Evolutionary conservation across 2,329 filamentous ascomycete species (phyloP).

Genomic region (Eurotiales sp.): DNA sequence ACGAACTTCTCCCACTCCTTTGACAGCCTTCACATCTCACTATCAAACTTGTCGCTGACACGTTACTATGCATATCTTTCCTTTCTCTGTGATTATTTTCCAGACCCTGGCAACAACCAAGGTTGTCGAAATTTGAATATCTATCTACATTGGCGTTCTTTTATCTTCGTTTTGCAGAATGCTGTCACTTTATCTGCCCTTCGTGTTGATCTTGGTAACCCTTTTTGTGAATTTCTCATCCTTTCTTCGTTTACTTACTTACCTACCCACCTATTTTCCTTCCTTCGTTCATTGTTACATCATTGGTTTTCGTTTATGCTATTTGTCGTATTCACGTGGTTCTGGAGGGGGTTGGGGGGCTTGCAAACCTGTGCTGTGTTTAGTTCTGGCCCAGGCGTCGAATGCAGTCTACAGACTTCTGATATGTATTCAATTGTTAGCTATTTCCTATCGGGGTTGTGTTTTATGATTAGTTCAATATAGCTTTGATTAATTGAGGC

Average conservation of each 20-base stretch:
- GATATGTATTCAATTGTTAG: constrained; percentile 1
- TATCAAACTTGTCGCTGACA: not conserved
- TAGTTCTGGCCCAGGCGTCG: not conserved
- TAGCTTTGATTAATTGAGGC: not conserved
- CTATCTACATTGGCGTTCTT: constrained; percentile 20
- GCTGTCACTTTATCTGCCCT: constrained; percentile 11
- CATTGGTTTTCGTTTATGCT: not conserved
- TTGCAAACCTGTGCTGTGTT: not conserved
- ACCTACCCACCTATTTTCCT: not conserved
- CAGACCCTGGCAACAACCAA: constrained; percentile 1
- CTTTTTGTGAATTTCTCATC: constrained; percentile 8
- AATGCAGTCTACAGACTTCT: not conserved
- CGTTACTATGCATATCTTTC: constrained; percentile 8
- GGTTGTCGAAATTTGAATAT: constrained; percentile 13
- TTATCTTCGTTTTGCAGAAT: constrained; percentile 20
- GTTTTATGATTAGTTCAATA: constrained; percentile 6
- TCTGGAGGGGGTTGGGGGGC: too few relatives aligned
- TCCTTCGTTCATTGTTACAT: too few relatives aligned
- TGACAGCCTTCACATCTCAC: not conserved
- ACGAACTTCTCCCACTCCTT: constrained; percentile 12
- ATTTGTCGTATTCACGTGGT: not conserved
- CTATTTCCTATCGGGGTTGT: not conserved
- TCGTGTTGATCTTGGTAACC: constrained; percentile 17
- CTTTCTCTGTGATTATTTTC: constrained; percentile 15
- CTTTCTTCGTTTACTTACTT: not conserved